Base-by-base conservation (phyloP, 495 filamentous ascomycete genomes). In the Penicillium longicatenatum region DNA sequence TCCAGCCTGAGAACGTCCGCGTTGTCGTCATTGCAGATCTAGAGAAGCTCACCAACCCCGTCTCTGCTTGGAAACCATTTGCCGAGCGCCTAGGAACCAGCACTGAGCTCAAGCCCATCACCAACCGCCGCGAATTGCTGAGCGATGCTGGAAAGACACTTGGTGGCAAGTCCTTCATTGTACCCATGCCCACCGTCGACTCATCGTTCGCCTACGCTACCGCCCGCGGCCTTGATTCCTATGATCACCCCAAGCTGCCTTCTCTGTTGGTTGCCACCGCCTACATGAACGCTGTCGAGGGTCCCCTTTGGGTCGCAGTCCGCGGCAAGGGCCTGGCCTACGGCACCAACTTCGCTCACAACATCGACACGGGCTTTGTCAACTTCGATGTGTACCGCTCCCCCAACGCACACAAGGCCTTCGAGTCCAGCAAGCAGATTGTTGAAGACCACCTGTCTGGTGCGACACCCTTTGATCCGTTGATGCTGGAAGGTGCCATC, bases 241-340 rank as follows among this genome's bases (percentile, higher is more conserved):
- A 88, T 65, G 79, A 83, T 42, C 86, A 96, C 63, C 90, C 91
- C 1, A 79, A 81, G 22, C 77, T 98, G 12, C 93, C 94, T 2
- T 87, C 95, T 2, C 77, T 94, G 47, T 80, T 96, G 60, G 91
- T 98, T 10, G 93, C 92, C 1, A 82, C 89, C 30, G 83, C 92
- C 11, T 98, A 96, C 70, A 88, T 99, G 58, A 93, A 97, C 61
- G 86, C 91, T 0, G 89, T 94, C 17, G 95, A 98, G 75, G 94
- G 94, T 2, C 95, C 94, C 6, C 83, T 98, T 21, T 98, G 93
- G 92, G 86, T 86, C 57, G 90, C 91, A 3, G 87, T 97, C 50
- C 92, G 94, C 39, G 94, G 94, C 42, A 92, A 87, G 46, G 95
- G 94, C 26, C 81, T 98, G 26, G 94, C 93, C 1, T 99, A 99